A percentile compares a stretch with the other conserved stretches of the same genome.
phyloP scores from a whole-genome alignment of 208 protist species.

The Tritrichomonas musculus region DNA sequence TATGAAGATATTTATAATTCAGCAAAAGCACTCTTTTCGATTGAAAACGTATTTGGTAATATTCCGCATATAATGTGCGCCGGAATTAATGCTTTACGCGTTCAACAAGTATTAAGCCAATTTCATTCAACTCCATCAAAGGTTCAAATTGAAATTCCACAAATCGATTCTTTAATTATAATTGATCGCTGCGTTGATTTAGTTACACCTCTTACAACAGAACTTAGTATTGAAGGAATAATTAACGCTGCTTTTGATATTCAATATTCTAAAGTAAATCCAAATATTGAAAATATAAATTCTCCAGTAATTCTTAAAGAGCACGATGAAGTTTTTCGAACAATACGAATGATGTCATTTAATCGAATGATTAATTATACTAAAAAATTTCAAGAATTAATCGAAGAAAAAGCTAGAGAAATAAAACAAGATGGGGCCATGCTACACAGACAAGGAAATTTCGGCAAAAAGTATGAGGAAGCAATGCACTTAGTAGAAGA shows the following conservation, averaged over 20 bases:
- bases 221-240: neutral
- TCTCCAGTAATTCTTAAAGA: no score
- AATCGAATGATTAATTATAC: no score
- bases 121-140: neutral
- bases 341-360: no score
- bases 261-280: neutral
- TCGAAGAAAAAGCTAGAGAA: no score
- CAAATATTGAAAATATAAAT: no score
- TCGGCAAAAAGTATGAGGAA: no score
- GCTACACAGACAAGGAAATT: no score
- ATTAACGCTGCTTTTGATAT: neutral
- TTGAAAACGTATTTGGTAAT: neutral
- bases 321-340: no score
- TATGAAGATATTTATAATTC: neutral
- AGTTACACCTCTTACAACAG: neutral
- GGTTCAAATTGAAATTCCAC: neutral
- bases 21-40: neutral
- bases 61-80: neutral
- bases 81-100: neutral
- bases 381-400: no score
- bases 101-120: neutral
- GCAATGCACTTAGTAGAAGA: no score
- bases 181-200: conserved; percentile 12
- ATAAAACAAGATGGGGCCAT: no score
- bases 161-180: neutral